Evolutionary conservation across 169 alveolate species (phyloP), one percentile per base, ranked within the genome.

Genomic region (Cryptosporidium ryanae): DNA sequence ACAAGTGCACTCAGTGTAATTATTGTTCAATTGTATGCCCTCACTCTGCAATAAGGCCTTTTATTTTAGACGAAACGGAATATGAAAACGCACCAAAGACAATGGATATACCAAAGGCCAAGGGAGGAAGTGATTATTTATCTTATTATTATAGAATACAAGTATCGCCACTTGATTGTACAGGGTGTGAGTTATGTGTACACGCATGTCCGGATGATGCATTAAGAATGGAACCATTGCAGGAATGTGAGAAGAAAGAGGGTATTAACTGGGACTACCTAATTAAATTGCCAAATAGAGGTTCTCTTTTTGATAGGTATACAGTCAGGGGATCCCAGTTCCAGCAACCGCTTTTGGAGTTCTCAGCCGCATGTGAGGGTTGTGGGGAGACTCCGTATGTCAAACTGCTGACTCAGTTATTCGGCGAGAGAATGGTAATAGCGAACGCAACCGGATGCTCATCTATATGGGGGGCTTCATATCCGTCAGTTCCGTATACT

Each of bases 361-460:
- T 91, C 87, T 90, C 93, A 25, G 94, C 93, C 12, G 94, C 94
- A 31, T 91, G 94, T 63, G 92, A 89, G 82, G 94, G 94, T 32
- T 91, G 94, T 46, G 94, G 94, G 13, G 94, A 91, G 84, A 91
- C 94, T 1, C 94, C 94, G 7, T 91, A 91, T 61, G 91, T 90
- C 13, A 91, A 91, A 90, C 76, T 91, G 18, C 76, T 91, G 43
- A 90, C 94, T 17, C 94, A 91, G 83, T 84, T 91, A 68, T 89
- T 65, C 55, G 90, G 92, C 18, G 89, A 90, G 70, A 84, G 94
- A 64, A 89, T 90, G 82, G 90, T 91, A 13, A 82, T 91, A 8
- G 94, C 94, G 34, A 91, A 91, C 61, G 93, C 94, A 67, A 83
- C 94, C 27, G 94, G 94, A 50, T 92, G 94, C 89, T 82, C 92